These are phyloP conservation scores for Mycothermus thermophilus DNA, from an alignment of 495 filamentous ascomycete species.

Conservation along the genomic window DNA sequence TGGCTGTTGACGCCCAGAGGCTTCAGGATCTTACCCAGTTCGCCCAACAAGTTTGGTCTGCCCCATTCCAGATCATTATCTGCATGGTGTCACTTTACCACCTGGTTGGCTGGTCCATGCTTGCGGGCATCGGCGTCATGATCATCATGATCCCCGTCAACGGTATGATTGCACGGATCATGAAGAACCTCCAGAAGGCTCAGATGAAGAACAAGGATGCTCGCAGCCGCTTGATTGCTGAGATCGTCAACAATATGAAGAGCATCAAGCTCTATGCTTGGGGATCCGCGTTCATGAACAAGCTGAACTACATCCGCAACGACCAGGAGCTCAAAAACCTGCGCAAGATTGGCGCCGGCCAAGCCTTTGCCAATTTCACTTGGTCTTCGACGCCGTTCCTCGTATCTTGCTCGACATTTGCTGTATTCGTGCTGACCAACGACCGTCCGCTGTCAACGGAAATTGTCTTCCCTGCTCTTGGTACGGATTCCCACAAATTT, in stretches of 20 bases:
- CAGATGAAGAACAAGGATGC: conserved; percentile 99
- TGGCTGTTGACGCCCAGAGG: conserved; percentile 94
- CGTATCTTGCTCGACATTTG: conserved; percentile 93
- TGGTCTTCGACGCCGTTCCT: conserved; percentile 99
- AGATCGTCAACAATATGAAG: conserved; percentile 99
- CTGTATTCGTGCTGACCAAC: conserved; percentile 77
- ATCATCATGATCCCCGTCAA: conserved; percentile 95
- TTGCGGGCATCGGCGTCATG: conserved; percentile 95
- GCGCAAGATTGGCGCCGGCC: conserved; percentile 86
- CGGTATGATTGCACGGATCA: conserved; percentile 77
- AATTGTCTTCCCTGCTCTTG: conserved; percentile 89
- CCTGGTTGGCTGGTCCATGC: conserved; percentile 82
- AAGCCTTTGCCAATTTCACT: conserved; percentile 91
- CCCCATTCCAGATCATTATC: conserved; percentile 88
- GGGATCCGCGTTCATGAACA: conserved; percentile 94
- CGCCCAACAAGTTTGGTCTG: conserved; percentile 87
- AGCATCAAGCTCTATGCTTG: conserved; percentile 98
- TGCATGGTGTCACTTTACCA: conserved; percentile 95
- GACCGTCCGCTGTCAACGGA: conserved; percentile 75
- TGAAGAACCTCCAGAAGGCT: conserved; percentile 86
- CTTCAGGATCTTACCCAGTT: conserved; percentile 92
- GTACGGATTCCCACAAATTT: conserved; percentile 7
- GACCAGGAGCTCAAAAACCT: conserved; percentile 91
- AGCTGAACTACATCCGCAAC: conserved; percentile 87
- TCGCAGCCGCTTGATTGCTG: conserved; percentile 83